phyloP scores from a whole-genome alignment of 192 early-diverging fungal species.

The Backusella morwellensis region DNA sequence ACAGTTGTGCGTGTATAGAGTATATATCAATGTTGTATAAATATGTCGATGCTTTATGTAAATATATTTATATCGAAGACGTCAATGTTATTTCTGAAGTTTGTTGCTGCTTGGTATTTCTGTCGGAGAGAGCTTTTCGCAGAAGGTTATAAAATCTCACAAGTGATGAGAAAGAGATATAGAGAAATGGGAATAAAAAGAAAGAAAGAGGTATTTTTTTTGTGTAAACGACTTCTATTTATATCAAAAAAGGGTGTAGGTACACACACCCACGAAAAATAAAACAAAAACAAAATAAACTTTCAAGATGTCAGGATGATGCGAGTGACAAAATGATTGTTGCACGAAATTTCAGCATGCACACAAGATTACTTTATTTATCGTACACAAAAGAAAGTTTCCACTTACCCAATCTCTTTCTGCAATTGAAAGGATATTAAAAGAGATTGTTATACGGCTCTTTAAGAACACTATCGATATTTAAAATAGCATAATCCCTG shows the following conservation, averaged over 20 bases:
- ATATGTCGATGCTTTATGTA: background rate
- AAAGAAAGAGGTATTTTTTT: background rate
- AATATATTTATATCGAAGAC: background rate
- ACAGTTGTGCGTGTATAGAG: background rate
- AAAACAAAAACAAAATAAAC: slow-evolving; percentile 8
- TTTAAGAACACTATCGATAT: background rate
- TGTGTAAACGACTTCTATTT: background rate
- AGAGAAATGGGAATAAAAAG: background rate
- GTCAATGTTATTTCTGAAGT: background rate
- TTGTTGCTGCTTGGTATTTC: background rate
- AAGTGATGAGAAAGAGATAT: background rate
- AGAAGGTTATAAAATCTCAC: background rate
- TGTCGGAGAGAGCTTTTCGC: background rate
- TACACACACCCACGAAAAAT: background rate
- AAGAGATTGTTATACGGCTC: background rate
- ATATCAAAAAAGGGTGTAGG: background rate
- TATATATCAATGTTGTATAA: background rate
- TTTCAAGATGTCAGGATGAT: slow-evolving; percentile 9
- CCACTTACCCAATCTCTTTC: background rate
- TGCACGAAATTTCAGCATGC: background rate
- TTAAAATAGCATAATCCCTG: background rate
- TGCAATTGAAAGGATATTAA: background rate
- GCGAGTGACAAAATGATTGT: background rate
- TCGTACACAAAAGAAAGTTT: background rate
- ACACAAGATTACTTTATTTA: slow-evolving; percentile 3